Conservation (phyloP, 306 rosid genomes). For the Trifolium dubium region DNA sequence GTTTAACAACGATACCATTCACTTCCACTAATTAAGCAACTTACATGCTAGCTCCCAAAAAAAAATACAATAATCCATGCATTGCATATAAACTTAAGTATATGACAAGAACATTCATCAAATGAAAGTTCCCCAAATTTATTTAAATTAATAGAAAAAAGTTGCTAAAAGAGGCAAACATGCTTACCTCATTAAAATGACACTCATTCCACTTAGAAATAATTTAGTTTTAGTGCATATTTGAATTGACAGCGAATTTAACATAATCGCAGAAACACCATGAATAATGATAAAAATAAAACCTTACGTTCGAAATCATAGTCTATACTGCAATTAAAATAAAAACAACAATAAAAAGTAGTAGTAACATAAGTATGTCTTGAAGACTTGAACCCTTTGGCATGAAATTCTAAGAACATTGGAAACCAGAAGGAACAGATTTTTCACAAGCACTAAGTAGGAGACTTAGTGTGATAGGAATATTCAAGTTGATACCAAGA, state of each 20-base stretch:
- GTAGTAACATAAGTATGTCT: background rate
- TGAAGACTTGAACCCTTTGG: background rate
- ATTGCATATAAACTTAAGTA: background rate
- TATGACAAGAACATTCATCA: background rate
- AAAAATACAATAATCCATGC: constrained; percentile 12
- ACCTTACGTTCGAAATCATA: background rate
- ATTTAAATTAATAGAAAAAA: background rate
- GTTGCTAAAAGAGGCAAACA: constrained; percentile 35
- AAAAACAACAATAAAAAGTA: background rate
- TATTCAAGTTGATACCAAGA: constrained; percentile 68
- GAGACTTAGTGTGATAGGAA: constrained; percentile 64
- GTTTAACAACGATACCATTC: background rate
- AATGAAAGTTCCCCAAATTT: background rate
- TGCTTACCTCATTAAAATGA: constrained; percentile 23
- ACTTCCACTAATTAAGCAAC: background rate
- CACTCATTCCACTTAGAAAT: background rate
- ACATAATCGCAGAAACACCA: background rate
- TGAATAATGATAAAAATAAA: too few relatives aligned
- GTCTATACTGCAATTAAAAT: background rate
- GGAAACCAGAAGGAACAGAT: constrained; percentile 66
- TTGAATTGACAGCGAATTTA: background rate
- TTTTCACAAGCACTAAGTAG: constrained; percentile 74
- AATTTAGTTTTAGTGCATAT: background rate
- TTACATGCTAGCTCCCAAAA: too few relatives aligned
- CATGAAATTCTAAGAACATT: constrained; percentile 48